Percentiles rank a stretch among this genome's conserved stretches.
These are phyloP conservation scores for Thalassiosira sp. DNA, from an alignment of 352 stramenopile species.

Conservation along the genomic window DNA sequence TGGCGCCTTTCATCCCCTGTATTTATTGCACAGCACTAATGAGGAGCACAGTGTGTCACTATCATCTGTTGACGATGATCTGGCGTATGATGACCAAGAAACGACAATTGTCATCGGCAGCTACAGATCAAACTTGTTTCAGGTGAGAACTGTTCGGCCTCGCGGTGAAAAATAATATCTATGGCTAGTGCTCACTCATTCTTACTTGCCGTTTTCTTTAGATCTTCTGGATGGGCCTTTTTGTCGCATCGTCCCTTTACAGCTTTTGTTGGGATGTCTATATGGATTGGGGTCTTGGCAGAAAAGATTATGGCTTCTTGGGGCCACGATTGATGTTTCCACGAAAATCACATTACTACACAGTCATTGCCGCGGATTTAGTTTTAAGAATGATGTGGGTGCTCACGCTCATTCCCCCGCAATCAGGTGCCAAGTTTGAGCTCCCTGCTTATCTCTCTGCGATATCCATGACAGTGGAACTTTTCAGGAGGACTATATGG, in stretches of 20 bases:
- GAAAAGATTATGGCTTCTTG: slow-evolving; percentile 81
- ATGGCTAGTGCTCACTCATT: background rate
- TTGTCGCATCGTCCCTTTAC: slow-evolving; percentile 92
- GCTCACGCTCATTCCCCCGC: slow-evolving; percentile 81
- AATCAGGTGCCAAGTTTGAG: slow-evolving; percentile 77
- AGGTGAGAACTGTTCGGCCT: slow-evolving; percentile 11
- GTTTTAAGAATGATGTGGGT: slow-evolving; percentile 94
- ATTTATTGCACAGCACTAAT: slow-evolving; percentile 63
- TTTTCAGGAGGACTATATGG: slow-evolving; percentile 90
- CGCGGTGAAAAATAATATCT: background rate
- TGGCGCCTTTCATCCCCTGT: slow-evolving; percentile 84
- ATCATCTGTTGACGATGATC: slow-evolving; percentile 28
- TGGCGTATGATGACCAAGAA: slow-evolving; percentile 18
- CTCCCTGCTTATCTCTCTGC: slow-evolving; percentile 82
- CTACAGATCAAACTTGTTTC: slow-evolving; percentile 38
- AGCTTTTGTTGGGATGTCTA: slow-evolving; percentile 96
- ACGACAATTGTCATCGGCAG: slow-evolving; percentile 20
- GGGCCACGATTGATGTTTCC: slow-evolving; percentile 82
- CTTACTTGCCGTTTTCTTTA: slow-evolving; percentile 62
- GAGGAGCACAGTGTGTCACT: slow-evolving; percentile 24
- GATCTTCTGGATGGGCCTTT: slow-evolving; percentile 84
- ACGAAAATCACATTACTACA: slow-evolving; percentile 86
- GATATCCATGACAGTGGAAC: slow-evolving; percentile 88
- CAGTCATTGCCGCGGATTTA: slow-evolving; percentile 90
- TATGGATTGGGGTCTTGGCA: slow-evolving; percentile 91